Conservation (phyloP, 805 yeast species). For the Kodamaea fukazawae region DNA sequence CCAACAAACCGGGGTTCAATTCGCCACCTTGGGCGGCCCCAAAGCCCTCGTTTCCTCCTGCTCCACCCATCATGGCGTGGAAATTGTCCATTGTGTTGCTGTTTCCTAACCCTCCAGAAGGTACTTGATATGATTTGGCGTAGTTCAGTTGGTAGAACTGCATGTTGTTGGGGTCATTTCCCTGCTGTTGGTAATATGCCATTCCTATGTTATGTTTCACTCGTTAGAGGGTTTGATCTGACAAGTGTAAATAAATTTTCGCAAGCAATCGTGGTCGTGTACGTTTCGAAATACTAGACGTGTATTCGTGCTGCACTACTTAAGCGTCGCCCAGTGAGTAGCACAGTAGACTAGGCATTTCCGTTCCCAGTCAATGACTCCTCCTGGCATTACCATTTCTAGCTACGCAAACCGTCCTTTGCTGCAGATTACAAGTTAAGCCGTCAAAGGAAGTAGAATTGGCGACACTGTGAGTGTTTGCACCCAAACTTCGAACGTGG, state of each 20-base stretch:
- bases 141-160: slow-evolving; percentile 44
- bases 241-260: neutral
- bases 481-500: too few relatives aligned
- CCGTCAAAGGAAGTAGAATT: too few relatives aligned
- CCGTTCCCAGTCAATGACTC: too few relatives aligned
- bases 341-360: too few relatives aligned
- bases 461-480: too few relatives aligned
- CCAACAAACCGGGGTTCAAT: slow-evolving; percentile 73
- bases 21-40: slow-evolving; percentile 46
- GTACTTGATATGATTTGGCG: slow-evolving; percentile 26
- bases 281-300: neutral
- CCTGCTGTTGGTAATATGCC: slow-evolving; percentile 39
- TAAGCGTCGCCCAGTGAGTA: too few relatives aligned
- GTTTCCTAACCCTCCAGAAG: slow-evolving; percentile 11
- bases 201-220: slow-evolving; percentile 17
- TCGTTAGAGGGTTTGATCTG: slow-evolving; percentile 1
- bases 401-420: too few relatives aligned
- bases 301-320: too few relatives aligned
- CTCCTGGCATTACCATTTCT: too few relatives aligned
- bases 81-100: slow-evolving; percentile 19
- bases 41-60: slow-evolving; percentile 13
- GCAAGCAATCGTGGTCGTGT: neutral
- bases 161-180: slow-evolving; percentile 34
- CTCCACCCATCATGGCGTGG: slow-evolving; percentile 36
- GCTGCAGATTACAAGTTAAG: too few relatives aligned